A percentile compares a stretch with the other conserved stretches of the same genome.
These are phyloP conservation scores for Coemansia sp. DNA, from an alignment of 192 early-diverging fungal species.

Conservation along the genomic window DNA sequence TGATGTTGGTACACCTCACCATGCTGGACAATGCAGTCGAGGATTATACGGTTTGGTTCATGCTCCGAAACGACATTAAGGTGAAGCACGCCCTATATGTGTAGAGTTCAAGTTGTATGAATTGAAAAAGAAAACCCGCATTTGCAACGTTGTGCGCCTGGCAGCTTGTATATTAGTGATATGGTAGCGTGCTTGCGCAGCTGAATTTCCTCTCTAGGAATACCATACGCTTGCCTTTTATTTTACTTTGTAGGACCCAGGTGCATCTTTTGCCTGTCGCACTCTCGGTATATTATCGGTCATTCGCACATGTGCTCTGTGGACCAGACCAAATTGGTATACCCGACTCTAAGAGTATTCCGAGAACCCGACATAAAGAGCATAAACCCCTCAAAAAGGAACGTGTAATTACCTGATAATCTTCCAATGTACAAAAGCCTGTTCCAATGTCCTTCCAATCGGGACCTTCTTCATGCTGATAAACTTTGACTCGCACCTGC, in stretches of 20 bases:
- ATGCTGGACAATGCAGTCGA: constrained; percentile 73
- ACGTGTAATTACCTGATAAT: constrained; percentile 59
- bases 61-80: constrained; percentile 66
- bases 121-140: not conserved
- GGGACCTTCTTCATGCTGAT: constrained; percentile 67
- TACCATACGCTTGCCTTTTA: too few species aligned
- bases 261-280: too few species aligned
- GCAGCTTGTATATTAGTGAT: not conserved
- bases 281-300: too few species aligned
- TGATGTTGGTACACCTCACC: constrained; percentile 79
- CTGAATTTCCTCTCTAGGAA: too few species aligned
- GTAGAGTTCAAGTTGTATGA: not conserved
- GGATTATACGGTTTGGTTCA: constrained; percentile 56
- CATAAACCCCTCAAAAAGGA: not conserved
- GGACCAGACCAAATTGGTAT: too few species aligned
- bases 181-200: too few species aligned
- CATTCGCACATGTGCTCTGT: too few species aligned
- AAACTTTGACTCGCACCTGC: constrained; percentile 81
- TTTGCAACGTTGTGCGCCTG: too few species aligned
- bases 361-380: not conserved
- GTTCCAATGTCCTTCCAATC: constrained; percentile 87
- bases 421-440: constrained; percentile 71
- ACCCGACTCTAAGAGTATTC: not conserved
- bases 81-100: constrained; percentile 59
- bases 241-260: too few species aligned